Conservation (phyloP, 2,329 filamentous ascomycete genomes). For the Fusarium chlamydosporum region DNA sequence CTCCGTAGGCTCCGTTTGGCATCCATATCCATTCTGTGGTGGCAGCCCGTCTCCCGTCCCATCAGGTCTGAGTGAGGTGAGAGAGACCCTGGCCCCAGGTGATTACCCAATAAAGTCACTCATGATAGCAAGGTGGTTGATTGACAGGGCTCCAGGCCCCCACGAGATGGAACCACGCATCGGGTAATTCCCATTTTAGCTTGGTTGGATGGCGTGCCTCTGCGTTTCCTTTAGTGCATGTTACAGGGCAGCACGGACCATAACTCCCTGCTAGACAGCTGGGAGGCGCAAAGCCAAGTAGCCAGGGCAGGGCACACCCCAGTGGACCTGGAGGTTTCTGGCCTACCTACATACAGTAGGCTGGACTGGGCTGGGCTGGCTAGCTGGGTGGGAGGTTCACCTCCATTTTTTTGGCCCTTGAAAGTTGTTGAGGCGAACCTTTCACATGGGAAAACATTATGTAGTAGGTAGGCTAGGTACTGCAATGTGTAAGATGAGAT, state of each 20-base stretch:
- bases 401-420: slow-evolving; percentile 26
- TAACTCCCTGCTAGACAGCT: background rate
- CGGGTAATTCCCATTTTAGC: slow-evolving; percentile 45
- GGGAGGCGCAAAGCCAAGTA: too few relatives aligned
- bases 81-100: slow-evolving; percentile 21
- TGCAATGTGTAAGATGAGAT: slow-evolving; percentile 12
- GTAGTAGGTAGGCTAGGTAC: too few relatives aligned
- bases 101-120: slow-evolving; percentile 48
- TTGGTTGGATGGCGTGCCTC: slow-evolving; percentile 44
- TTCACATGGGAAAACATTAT: slow-evolving; percentile 19
- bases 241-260: slow-evolving; percentile 8
- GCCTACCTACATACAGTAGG: too few relatives aligned
- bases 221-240: slow-evolving; percentile 32
- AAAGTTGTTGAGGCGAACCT: slow-evolving; percentile 37
- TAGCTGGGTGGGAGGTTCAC: too few relatives aligned
- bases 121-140: slow-evolving; percentile 49
- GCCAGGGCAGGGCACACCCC: slow-evolving; percentile 6
- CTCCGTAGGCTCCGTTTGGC: slow-evolving; percentile 43
- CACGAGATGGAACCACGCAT: slow-evolving; percentile 45
- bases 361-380: too few relatives aligned
- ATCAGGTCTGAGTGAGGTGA: background rate
- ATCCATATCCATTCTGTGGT: slow-evolving; percentile 30
- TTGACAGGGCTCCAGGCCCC: slow-evolving; percentile 50
- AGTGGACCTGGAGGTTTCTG: slow-evolving; percentile 10
- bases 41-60: background rate